Evolutionary conservation across 306 rosid species (phyloP).

Genomic region (Casuarina glauca): DNA sequence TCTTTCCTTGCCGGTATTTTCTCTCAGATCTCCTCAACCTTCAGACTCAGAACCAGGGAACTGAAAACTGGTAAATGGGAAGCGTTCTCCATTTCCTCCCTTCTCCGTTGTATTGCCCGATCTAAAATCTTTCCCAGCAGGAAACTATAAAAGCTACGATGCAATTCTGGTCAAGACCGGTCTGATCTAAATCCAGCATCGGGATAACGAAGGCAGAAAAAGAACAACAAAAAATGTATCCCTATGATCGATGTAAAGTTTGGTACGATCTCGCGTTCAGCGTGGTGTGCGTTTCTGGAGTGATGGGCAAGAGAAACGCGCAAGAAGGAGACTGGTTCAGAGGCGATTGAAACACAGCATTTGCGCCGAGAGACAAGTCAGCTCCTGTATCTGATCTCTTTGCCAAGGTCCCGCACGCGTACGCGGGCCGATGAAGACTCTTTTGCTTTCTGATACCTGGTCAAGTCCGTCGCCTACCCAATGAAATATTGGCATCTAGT

Average conservation of each 20-base stretch:
- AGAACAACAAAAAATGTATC: too few relatives aligned
- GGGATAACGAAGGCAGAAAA: not conserved
- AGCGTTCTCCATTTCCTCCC: not conserved
- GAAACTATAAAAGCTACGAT: not conserved
- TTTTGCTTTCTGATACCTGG: too few relatives aligned
- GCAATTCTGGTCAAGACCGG: not conserved
- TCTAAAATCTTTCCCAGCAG: not conserved
- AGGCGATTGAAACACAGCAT: too few relatives aligned
- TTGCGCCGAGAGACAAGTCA: too few relatives aligned
- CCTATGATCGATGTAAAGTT: too few relatives aligned
- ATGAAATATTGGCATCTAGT: too few relatives aligned
- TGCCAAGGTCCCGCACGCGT: too few relatives aligned
- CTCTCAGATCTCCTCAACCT: conserved; percentile 17
- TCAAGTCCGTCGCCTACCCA: too few relatives aligned
- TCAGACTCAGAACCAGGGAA: conserved; percentile 29
- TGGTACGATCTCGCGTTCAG: conserved; percentile 20
- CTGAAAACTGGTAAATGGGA: not conserved
- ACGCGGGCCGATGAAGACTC: too few relatives aligned
- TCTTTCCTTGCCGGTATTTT: not conserved
- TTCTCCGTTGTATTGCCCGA: not conserved
- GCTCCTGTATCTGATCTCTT: too few relatives aligned
- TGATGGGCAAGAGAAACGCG: not conserved
- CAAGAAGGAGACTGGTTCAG: not conserved
- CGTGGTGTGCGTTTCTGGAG: conserved; percentile 29
- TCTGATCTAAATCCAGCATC: not conserved